Percentiles rank a stretch among this genome's conserved stretches.
phyloP scores from a whole-genome alignment of 257 asterid genomes.

The Solanum acaule region DNA sequence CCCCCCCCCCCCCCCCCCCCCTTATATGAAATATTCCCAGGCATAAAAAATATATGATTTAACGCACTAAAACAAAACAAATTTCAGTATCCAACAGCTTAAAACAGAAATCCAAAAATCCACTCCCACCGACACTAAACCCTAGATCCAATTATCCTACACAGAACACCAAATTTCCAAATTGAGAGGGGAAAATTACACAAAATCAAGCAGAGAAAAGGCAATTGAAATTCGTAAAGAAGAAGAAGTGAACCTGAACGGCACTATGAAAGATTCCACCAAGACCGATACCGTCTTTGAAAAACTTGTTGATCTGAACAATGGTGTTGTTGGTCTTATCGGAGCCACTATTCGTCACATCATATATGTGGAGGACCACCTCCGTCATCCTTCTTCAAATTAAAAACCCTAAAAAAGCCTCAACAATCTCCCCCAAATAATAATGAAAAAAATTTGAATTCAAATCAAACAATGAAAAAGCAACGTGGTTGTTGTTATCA shows the following conservation, averaged over 20 bases:
- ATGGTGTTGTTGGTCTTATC: constrained; percentile 89
- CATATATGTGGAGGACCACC: constrained; percentile 89
- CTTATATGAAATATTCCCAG: not conserved
- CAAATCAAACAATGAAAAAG: not conserved
- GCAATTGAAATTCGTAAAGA: not conserved
- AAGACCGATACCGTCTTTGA: constrained; percentile 95
- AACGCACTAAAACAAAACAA: not conserved
- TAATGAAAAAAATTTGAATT: not conserved
- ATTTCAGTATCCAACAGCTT: not conserved
- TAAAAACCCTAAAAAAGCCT: constrained; percentile 18
- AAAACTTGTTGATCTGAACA: constrained; percentile 90
- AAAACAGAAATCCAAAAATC: not conserved
- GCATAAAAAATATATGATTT: not conserved
- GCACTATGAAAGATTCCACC: constrained; percentile 99
- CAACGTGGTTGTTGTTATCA: not conserved
- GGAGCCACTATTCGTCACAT: constrained; percentile 84
- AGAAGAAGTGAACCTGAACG: constrained; percentile 50
- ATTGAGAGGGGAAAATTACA: not conserved
- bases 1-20: too few species aligned
- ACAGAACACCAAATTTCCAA: not conserved
- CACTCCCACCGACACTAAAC: constrained; percentile 1
- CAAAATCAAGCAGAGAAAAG: not conserved
- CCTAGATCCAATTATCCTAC: constrained; percentile 23
- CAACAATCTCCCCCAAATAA: not conserved
- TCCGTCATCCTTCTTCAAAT: constrained; percentile 30